A percentile compares a stretch with the other conserved stretches of the same genome.
Conservation (phyloP, 1,139 yeast species). For the Candida buenavistaensis region DNA sequence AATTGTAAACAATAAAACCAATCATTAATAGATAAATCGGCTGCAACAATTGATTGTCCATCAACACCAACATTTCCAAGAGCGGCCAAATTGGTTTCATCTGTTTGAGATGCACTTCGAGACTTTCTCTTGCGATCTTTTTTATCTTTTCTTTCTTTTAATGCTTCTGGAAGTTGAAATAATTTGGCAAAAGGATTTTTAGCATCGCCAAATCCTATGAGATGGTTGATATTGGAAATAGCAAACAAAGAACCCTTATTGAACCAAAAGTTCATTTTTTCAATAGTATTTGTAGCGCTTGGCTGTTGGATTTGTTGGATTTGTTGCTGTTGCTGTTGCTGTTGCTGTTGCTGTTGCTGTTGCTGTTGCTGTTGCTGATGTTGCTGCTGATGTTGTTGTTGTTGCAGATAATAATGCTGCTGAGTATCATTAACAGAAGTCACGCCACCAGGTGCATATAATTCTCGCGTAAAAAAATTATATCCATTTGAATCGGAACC, state of each 20-base stretch:
- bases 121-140: conserved; percentile 64
- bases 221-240: conserved; percentile 68
- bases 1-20: conserved; percentile 61
- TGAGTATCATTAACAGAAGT: conserved; percentile 25
- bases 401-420: conserved; percentile 28
- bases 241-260: conserved; percentile 76
- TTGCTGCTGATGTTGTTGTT: conserved; percentile 13
- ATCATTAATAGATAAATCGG: conserved; percentile 47
- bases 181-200: conserved; percentile 72
- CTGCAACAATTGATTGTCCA: conserved; percentile 37
- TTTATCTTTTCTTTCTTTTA: conserved; percentile 69
- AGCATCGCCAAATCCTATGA: conserved; percentile 76
- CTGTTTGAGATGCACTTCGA: conserved; percentile 23
- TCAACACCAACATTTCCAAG: conserved; percentile 20
- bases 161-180: conserved; percentile 67
- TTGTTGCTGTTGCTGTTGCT: conserved; percentile 19
- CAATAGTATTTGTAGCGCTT: conserved; percentile 39
- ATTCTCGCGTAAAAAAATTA: conserved; percentile 58
- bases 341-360: conserved; percentile 17
- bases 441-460: conserved; percentile 40
- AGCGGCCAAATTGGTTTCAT: conserved; percentile 10
- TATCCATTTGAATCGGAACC: conserved; percentile 69
- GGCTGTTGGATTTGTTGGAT: conserved; percentile 18
- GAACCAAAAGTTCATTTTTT: conserved; percentile 70
- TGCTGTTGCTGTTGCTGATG: conserved; percentile 27